Evolutionary conservation across 305 asterid species (phyloP).

Genomic region (Fraxinus baroniana): DNA sequence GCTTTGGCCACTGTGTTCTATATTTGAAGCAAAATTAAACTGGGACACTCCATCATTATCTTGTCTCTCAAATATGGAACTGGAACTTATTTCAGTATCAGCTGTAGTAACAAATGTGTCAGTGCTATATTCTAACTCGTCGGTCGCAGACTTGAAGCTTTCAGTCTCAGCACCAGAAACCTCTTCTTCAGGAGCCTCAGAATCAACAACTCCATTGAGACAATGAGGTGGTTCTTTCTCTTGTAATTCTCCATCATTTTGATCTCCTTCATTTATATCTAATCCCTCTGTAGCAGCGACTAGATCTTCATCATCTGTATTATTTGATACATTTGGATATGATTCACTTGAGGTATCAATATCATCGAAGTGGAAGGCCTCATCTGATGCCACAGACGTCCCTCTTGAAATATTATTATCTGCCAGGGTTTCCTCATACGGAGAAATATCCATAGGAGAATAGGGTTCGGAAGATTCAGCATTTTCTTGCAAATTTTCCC

Average conservation of each 20-base stretch:
- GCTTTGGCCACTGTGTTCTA: slow-evolving; percentile 44
- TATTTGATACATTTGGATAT: slow-evolving; percentile 32
- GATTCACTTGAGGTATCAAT: slow-evolving; percentile 46
- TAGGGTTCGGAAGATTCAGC: slow-evolving; percentile 58
- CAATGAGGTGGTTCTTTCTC: slow-evolving; percentile 32
- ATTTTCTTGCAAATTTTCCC: slow-evolving; percentile 43
- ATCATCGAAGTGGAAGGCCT: slow-evolving; percentile 44
- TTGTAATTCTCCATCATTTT: slow-evolving; percentile 29
- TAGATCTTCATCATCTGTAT: slow-evolving; percentile 50
- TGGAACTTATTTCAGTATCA: slow-evolving; percentile 62
- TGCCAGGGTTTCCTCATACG: slow-evolving; percentile 65
- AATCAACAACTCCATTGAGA: slow-evolving; percentile 35
- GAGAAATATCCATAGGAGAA: slow-evolving; percentile 99
- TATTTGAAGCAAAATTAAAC: slow-evolving; percentile 38
- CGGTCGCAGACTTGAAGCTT: slow-evolving; percentile 87
- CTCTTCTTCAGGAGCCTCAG: slow-evolving; percentile 56
- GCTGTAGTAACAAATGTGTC: slow-evolving; percentile 73
- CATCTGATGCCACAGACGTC: slow-evolving; percentile 76
- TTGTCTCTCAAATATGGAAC: slow-evolving; percentile 49
- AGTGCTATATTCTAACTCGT: slow-evolving; percentile 67
- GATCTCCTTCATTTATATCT: slow-evolving; percentile 46
- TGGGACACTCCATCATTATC: slow-evolving; percentile 55
- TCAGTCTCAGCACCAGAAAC: slow-evolving; percentile 83
- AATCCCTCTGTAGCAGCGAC: slow-evolving; percentile 47
- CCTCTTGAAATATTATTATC: slow-evolving; percentile 50